phyloP scores from a whole-genome alignment of 768 basidiomycete genomes.

The Fomitopsis pulvina region DNA sequence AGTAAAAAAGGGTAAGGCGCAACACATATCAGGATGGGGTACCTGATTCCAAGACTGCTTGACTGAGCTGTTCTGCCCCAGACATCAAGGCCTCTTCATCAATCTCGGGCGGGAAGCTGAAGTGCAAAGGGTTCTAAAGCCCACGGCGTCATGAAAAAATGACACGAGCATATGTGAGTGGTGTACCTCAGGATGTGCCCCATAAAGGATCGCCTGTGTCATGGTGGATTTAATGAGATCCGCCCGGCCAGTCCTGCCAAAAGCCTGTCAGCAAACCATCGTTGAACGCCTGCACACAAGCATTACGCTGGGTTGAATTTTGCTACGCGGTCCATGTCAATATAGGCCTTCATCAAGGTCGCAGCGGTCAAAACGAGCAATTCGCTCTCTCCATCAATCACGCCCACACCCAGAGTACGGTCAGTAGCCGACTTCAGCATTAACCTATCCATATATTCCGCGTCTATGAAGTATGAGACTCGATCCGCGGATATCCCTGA shows the following conservation, averaged over 20 bases:
- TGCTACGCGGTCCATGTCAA: conserved; percentile 56
- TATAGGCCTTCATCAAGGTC: conserved; percentile 58
- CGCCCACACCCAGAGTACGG: conserved; percentile 64
- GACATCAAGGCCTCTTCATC: conserved; percentile 76
- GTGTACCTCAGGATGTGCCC: conserved; percentile 54
- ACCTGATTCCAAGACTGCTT: conserved; percentile 71
- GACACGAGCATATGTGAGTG: neutral
- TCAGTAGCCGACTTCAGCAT: conserved; percentile 64
- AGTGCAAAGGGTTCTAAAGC: conserved; percentile 65
- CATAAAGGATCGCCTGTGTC: conserved; percentile 80
- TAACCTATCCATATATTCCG: conserved; percentile 64
- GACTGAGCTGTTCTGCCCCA: conserved; percentile 71
- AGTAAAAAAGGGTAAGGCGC: neutral
- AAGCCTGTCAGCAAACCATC: neutral
- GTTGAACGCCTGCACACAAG: neutral
- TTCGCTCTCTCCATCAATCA: conserved; percentile 41
- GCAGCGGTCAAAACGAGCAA: conserved; percentile 60
- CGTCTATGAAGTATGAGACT: conserved; percentile 35
- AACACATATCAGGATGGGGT: conserved; percentile 6
- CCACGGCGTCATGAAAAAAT: neutral
- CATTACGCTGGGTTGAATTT: conserved; percentile 60
- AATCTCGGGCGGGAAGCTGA: conserved; percentile 74
- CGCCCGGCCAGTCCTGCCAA: conserved; percentile 51
- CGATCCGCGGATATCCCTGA: neutral
- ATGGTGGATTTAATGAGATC: conserved; percentile 71